Evolutionary conservation across 1,284 basidiomycete species (phyloP).

Genomic region (Cryptococcus sp.): DNA sequence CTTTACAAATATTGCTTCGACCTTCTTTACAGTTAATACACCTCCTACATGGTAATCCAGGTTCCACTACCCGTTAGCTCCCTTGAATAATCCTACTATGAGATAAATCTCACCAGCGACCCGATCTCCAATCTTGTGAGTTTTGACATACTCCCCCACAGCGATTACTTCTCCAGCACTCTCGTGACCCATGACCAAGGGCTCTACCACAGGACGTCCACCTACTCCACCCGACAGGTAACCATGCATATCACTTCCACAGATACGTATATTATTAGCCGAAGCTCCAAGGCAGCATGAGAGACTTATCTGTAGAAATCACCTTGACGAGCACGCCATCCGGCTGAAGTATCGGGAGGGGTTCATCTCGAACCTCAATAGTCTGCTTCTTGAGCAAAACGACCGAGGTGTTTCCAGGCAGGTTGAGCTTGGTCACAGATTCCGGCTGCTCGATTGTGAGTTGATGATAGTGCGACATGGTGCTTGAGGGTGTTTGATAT

Average conservation of each 20-base stretch:
- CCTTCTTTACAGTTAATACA: constrained; percentile 57
- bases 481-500: background rate
- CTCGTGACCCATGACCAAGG: constrained; percentile 49
- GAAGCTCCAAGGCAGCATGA: background rate
- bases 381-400: constrained; percentile 37
- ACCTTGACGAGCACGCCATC: constrained; percentile 44
- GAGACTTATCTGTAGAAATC: constrained; percentile 33
- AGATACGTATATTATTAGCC: constrained; percentile 26
- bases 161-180: constrained; percentile 43
- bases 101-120: constrained; percentile 44
- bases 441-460: constrained; percentile 34
- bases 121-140: constrained; percentile 50
- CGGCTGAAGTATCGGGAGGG: constrained; percentile 40
- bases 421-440: constrained; percentile 29
- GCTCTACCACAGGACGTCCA: constrained; percentile 39
- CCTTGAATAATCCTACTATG: background rate
- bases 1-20: constrained; percentile 59
- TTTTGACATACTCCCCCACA: constrained; percentile 42
- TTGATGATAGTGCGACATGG: constrained; percentile 38
- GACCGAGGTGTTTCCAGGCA: constrained; percentile 34
- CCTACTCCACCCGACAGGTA: constrained; percentile 42
- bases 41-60: constrained; percentile 52
- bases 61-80: constrained; percentile 51
- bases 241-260: constrained; percentile 43
- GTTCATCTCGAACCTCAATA: constrained; percentile 30